Evolutionary conservation across 1,139 yeast genomes (phyloP), one percentile per base, ranked within the genome.

Genomic region (Torulaspora pretoriensis): DNA sequence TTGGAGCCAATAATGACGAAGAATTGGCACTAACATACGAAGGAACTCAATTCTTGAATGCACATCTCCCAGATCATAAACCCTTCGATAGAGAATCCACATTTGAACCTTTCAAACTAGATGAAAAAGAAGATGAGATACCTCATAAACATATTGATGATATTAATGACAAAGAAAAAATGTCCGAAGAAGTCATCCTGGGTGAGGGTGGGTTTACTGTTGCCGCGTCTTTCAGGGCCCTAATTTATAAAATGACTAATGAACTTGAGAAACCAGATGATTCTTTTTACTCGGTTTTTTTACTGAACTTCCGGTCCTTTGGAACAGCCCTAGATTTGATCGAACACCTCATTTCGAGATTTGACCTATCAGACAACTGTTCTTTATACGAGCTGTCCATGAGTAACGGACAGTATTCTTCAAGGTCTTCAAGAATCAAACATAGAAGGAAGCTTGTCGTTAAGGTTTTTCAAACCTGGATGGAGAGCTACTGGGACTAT

Each of bases 401-500:
- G 36, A 61, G 58, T 19, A 61, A 62, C 16, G 78, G 75, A 31
- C 65, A 69, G 13, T 74, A 71, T 50, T 66, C 74, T 9, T 64
- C 74, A 25, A 50, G 67, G 53, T 78, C 78, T 51, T 69, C 80
- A 16, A 72, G 74, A 47, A 57, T 83, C 42, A 80, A 81, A 56
- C 80, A 75, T 53, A 73, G 95, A 60, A 71, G 95, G 57, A 76
- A 80, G 49, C 68, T 83, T 44, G 79, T 87, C 34, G 79, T 82
- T 52, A 78, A 76, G 54, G 71, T 84, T 64, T 79, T 88, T 57
- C 84, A 80, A 58, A 69, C 80, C 40, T 90, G 97, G 97, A 68
- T 89, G 65, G 95, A 87, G 64, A 82, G 92, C 43, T 88, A 83
- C 61, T 90, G 96, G 96, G 77, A 80, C 54, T 77, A 73, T 45